Conservation (phyloP, 148 eudicot species). For the Chenopodium berlandieri region DNA sequence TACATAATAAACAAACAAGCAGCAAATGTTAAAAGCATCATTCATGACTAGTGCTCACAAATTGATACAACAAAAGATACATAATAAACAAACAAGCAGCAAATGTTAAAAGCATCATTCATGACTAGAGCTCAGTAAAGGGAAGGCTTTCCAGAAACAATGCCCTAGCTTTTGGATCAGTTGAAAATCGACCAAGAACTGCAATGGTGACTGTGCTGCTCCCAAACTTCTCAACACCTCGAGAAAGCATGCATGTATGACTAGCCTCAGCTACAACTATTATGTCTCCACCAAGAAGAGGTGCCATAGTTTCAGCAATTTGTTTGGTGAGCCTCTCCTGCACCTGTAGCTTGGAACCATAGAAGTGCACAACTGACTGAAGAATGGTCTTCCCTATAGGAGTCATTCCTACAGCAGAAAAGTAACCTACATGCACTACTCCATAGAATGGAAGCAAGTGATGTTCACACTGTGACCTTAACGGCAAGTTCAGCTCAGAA, state of each 20-base stretch:
- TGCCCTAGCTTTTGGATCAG: neutral
- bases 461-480: neutral
- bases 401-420: neutral
- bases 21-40: neutral
- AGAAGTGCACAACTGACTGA: neutral
- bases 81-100: too few relatives aligned
- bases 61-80: too few relatives aligned
- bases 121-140: neutral
- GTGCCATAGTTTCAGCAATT: neutral
- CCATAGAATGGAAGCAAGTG: neutral
- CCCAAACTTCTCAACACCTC: neutral
- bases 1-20: too few relatives aligned
- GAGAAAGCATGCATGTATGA: neutral
- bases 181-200: neutral
- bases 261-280: neutral
- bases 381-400: neutral
- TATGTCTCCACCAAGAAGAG: neutral
- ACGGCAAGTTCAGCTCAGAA: neutral
- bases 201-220: neutral
- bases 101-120: neutral
- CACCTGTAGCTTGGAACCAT: neutral
- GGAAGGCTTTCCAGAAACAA: neutral
- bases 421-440: neutral
- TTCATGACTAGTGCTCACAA: neutral
- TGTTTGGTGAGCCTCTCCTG: neutral